These are phyloP conservation scores for Nakazawaea pomicola DNA, from an alignment of 805 yeast species.

Conservation along the genomic window DNA sequence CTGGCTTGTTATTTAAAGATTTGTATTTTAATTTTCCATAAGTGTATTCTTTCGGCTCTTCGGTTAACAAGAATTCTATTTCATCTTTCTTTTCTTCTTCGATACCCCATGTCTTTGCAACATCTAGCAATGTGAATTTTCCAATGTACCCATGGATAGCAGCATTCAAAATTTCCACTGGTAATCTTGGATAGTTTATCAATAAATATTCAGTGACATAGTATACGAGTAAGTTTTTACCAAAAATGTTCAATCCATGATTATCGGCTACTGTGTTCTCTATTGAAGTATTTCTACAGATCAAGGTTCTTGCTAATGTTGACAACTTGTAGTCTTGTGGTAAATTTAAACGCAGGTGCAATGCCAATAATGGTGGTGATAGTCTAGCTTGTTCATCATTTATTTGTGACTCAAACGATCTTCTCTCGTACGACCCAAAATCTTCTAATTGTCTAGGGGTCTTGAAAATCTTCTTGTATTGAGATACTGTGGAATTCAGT, in stretches of 20 bases:
- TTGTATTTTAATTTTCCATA: slow-evolving; percentile 63
- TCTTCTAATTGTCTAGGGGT: slow-evolving; percentile 21
- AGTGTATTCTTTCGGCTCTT: slow-evolving; percentile 61
- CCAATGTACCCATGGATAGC: slow-evolving; percentile 77
- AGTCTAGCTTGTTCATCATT: slow-evolving; percentile 47
- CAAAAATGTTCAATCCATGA: slow-evolving; percentile 75
- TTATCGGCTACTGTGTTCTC: slow-evolving; percentile 58
- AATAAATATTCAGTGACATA: slow-evolving; percentile 72
- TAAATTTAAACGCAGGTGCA: slow-evolving; percentile 71
- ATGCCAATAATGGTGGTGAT: slow-evolving; percentile 70
- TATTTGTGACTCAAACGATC: slow-evolving; percentile 24
- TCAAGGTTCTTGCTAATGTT: slow-evolving; percentile 76
- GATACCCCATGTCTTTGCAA: slow-evolving; percentile 86
- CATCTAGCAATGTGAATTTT: slow-evolving; percentile 52
- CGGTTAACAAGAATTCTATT: slow-evolving; percentile 59
- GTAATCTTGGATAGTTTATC: slow-evolving; percentile 83
- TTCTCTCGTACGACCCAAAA: slow-evolving; percentile 28
- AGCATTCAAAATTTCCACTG: slow-evolving; percentile 68
- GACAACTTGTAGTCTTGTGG: slow-evolving; percentile 53
- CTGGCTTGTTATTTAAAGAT: slow-evolving; percentile 26
- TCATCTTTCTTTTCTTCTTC: slow-evolving; percentile 65
- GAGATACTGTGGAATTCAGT: too few relatives aligned
- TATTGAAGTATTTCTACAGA: slow-evolving; percentile 29
- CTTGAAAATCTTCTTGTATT: slow-evolving; percentile 9
- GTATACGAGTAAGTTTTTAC: slow-evolving; percentile 69